Evolutionary conservation across 2,329 filamentous ascomycete genomes (phyloP).

Genomic region (Canariomyces notabilis): DNA sequence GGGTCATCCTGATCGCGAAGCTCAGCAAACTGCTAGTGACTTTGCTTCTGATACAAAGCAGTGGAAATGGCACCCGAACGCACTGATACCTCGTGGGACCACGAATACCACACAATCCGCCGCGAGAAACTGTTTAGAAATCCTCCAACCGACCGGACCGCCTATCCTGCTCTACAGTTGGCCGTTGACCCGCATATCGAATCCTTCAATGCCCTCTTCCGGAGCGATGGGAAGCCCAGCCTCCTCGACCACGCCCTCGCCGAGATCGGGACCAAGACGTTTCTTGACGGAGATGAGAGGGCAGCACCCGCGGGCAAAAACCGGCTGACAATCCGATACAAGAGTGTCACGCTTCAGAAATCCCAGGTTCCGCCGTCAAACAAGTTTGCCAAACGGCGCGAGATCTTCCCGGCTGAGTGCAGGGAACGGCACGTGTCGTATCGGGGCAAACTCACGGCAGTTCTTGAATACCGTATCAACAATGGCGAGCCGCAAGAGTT

Average conservation of each 20-base stretch:
- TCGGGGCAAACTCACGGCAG: conserved; percentile 75
- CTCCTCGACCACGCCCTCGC: conserved; percentile 67
- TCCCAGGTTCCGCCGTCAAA: conserved; percentile 73
- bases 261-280: conserved; percentile 87
- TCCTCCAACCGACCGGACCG: conserved; percentile 79
- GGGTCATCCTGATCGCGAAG: not conserved
- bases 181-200: conserved; percentile 91
- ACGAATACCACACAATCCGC: conserved; percentile 78
- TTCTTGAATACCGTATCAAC: conserved; percentile 82
- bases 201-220: conserved; percentile 89
- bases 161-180: conserved; percentile 79
- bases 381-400: conserved; percentile 76
- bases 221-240: conserved; percentile 54
- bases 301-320: conserved; percentile 60
- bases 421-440: conserved; percentile 91
- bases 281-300: conserved; percentile 74
- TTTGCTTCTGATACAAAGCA: conserved; percentile 6
- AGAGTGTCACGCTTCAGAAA: conserved; percentile 77
- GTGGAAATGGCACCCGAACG: conserved; percentile 44
- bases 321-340: conserved; percentile 70
- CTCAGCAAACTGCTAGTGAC: not conserved
- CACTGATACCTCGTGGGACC: conserved; percentile 64
- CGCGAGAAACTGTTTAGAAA: conserved; percentile 85
- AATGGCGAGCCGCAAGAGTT: conserved; percentile 79
- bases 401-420: conserved; percentile 88